Base-by-base conservation (phyloP, 2,329 filamentous ascomycete species). In the Bipolaris oryzae region DNA sequence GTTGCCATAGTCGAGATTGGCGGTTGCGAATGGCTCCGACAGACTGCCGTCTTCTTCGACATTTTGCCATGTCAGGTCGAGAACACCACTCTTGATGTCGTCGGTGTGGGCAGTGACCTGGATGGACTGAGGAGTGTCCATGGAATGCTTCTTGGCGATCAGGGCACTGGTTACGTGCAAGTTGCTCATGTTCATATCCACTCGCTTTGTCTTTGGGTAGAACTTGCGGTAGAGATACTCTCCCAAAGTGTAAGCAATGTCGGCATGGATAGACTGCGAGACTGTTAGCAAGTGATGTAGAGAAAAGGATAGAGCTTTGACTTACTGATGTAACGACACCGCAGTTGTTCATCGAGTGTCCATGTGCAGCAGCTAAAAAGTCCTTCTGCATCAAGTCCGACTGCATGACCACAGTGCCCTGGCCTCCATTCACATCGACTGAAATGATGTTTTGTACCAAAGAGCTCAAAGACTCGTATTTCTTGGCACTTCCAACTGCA, bases 181-280 rank as follows among this genome's bases (percentile, higher is more conserved):
- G n/a, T 48, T 48, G 15, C 34, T 34, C 6, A 48, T 37, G 10
- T 48, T 38, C 33, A 48, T 38, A n/a, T 37, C n/a, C 5, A 35
- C 31, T 11, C n/a, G 16, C 5, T 38, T 48, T 13, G 42, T 11
- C 10, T 31, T 31, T 44, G 45, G 45, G 9, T 25, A 25, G 20
- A 48, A 38, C 23, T 48, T 37, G 20, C 31, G 28, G 21, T 38
- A 48, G 1, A 38, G 45, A 1, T 86, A 64, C 0, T 87, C 87
- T 1, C 76, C 77, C 1, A 70, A 70, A 68, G 89, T 82, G 0
- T 90, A 75, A 0, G 78, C 74, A 51, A 77, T 77, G 37, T 86
- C 70, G 42, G 73, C 82, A 5, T 70, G 62, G 2, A 54, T 54
- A 67, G 70, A 70, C 89, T 48, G 2, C 2, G 7, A 13, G 7